Percentiles rank a stretch among this genome's conserved stretches.
These are phyloP conservation scores for Knufia petricola DNA, from an alignment of 2,329 filamentous ascomycete genomes.

Conservation along the genomic window DNA sequence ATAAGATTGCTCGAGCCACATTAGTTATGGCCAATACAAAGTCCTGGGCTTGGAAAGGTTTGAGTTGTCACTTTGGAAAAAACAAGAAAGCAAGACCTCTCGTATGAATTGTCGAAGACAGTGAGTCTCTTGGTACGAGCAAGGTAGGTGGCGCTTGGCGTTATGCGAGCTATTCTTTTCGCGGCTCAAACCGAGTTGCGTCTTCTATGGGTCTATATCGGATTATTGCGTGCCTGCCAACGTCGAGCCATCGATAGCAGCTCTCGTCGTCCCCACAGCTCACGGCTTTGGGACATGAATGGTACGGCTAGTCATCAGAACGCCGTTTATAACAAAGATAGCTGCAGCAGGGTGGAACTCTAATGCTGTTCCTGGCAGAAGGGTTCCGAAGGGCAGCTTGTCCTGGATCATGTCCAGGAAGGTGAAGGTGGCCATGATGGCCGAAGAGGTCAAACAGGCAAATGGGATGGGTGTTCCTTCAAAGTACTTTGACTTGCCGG, in stretches of 20 bases:
- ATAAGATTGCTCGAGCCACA: too few relatives aligned
- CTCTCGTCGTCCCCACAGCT: background rate
- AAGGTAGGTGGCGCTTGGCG: too few relatives aligned
- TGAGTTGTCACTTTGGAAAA: too few relatives aligned
- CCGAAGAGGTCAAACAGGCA: slow-evolving; percentile 71
- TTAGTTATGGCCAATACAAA: too few relatives aligned
- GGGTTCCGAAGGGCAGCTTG: slow-evolving; percentile 65
- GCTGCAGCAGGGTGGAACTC: slow-evolving; percentile 78
- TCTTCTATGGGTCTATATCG: too few relatives aligned
- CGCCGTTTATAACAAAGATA: slow-evolving; percentile 80
- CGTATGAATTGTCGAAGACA: too few relatives aligned
- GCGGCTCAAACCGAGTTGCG: too few relatives aligned
- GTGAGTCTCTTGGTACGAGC: too few relatives aligned
- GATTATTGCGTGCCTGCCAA: background rate
- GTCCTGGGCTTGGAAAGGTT: too few relatives aligned
- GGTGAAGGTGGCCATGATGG: slow-evolving; percentile 83
- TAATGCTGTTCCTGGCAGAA: slow-evolving; percentile 55
- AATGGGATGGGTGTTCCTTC: slow-evolving; percentile 87
- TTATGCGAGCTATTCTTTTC: too few relatives aligned
- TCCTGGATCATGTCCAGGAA: slow-evolving; percentile 69
- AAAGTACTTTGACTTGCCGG: slow-evolving; percentile 89
- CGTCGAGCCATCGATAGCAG: background rate
- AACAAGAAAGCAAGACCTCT: too few relatives aligned
- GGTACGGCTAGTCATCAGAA: slow-evolving; percentile 89
- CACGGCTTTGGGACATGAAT: slow-evolving; percentile 83